Evolutionary conservation across 2,329 filamentous ascomycete genomes (phyloP).

Genomic region (Aspergillus ustus): DNA sequence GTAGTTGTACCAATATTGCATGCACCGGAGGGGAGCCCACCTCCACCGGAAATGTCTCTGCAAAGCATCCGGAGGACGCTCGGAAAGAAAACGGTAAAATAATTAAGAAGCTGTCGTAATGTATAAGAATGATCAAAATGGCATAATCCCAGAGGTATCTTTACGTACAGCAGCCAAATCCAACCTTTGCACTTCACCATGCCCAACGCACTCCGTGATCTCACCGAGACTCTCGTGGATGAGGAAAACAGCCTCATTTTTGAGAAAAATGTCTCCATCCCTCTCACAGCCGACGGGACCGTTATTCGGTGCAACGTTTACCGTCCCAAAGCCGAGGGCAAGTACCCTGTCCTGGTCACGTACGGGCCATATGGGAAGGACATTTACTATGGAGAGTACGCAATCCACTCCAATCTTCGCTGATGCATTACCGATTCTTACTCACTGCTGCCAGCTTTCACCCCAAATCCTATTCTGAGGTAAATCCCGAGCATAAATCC

Average conservation of each 20-base stretch:
- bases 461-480: constrained; percentile 55
- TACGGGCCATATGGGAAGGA: constrained; percentile 78
- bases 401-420: no score
- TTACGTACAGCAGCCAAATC: neutral
- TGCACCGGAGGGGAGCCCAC: neutral
- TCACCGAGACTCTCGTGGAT: neutral
- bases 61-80: neutral
- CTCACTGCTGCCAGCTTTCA: constrained; percentile 44
- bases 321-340: constrained; percentile 47
- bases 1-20: no score
- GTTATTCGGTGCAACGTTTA: constrained; percentile 58
- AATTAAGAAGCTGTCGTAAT: no score
- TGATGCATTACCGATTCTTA: no score
- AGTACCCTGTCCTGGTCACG: constrained; percentile 66
- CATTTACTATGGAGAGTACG: constrained; percentile 59
- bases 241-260: constrained; percentile 40
- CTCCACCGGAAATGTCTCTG: constrained; percentile 6
- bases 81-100: no score
- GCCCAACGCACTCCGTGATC: constrained; percentile 1
- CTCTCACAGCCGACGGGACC: constrained; percentile 43
- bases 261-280: constrained; percentile 55
- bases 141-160: no score
- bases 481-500: constrained; percentile 59
- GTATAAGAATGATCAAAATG: no score
- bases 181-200: neutral